Conservation (phyloP, 2,329 filamentous ascomycete species). For the Ophiostoma sp. region DNA sequence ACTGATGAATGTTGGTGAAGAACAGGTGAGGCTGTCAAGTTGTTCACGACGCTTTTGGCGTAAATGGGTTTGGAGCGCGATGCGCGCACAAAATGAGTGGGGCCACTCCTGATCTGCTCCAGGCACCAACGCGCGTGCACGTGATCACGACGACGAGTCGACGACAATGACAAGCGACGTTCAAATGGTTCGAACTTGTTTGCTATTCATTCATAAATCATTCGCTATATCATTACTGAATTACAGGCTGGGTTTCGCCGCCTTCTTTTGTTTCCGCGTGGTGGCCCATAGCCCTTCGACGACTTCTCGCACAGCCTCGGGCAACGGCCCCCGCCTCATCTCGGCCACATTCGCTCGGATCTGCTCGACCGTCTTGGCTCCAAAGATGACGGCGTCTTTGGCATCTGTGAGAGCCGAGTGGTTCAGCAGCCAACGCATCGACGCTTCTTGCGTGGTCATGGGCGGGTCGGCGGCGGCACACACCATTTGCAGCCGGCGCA, state of each 20-base stretch:
- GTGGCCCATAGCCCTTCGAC: slow-evolving; percentile 10
- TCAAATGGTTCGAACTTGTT: neutral
- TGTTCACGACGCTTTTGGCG: neutral
- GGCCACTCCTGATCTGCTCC: neutral
- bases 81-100: slow-evolving; percentile 8
- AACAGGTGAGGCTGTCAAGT: neutral
- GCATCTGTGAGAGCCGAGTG: slow-evolving; percentile 23
- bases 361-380: slow-evolving; percentile 28
- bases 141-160: slow-evolving; percentile 13
- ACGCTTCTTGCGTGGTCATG: slow-evolving; percentile 19
- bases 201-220: neutral
- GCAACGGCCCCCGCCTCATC: slow-evolving; percentile 26
- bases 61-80: neutral
- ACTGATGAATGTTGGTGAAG: too few relatives aligned
- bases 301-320: slow-evolving; percentile 33
- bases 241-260: neutral
- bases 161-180: neutral
- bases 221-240: neutral
- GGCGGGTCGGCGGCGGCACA: slow-evolving; percentile 20
- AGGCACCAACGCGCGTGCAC: slow-evolving; percentile 27
- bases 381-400: slow-evolving; percentile 30
- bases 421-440: slow-evolving; percentile 29
- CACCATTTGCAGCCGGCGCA: slow-evolving; percentile 14
- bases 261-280: neutral
- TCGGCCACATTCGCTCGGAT: slow-evolving; percentile 27